phyloP scores from a whole-genome alignment of 1,139 yeast genomes.

The Yamadazyma friedrichii region DNA sequence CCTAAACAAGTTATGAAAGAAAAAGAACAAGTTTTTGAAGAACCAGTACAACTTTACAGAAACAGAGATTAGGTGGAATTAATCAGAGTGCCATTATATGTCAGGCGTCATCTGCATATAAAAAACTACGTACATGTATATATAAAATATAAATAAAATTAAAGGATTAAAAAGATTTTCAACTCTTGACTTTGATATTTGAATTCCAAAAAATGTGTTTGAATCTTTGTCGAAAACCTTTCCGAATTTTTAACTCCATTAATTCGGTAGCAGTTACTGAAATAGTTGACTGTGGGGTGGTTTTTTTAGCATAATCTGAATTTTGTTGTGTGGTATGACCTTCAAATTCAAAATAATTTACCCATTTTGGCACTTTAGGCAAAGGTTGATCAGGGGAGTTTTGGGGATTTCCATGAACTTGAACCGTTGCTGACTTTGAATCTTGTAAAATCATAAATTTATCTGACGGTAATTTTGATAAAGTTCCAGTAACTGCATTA shows the following conservation, averaged over 20 bases:
- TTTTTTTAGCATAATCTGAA: conserved; percentile 6
- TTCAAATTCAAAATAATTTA: conserved; percentile 8
- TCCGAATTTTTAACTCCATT: background rate
- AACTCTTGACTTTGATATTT: background rate
- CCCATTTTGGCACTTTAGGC: conserved; percentile 9
- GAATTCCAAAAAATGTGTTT: conserved; percentile 4
- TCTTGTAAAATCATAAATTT: background rate
- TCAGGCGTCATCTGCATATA: background rate
- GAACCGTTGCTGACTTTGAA: conserved; percentile 2
- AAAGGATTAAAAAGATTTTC: background rate
- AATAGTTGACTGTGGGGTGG: background rate
- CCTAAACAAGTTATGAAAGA: conserved; percentile 29
- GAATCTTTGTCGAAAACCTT: conserved; percentile 6
- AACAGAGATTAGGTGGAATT: conserved; percentile 22
- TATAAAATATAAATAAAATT: conserved; percentile 1
- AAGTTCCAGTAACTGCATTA: conserved; percentile 1
- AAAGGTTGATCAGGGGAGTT: background rate
- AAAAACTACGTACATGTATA: conserved; percentile 3
- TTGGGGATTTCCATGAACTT: background rate
- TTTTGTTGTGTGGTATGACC: conserved; percentile 6
- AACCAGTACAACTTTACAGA: conserved; percentile 34
- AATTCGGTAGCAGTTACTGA: background rate
- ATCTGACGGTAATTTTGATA: conserved; percentile 2
- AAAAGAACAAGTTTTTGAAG: conserved; percentile 29
- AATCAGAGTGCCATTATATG: background rate